Evolutionary conservation across 78 protist genomes (phyloP).

Genomic region (Planoprotostelium fungivorum): DNA sequence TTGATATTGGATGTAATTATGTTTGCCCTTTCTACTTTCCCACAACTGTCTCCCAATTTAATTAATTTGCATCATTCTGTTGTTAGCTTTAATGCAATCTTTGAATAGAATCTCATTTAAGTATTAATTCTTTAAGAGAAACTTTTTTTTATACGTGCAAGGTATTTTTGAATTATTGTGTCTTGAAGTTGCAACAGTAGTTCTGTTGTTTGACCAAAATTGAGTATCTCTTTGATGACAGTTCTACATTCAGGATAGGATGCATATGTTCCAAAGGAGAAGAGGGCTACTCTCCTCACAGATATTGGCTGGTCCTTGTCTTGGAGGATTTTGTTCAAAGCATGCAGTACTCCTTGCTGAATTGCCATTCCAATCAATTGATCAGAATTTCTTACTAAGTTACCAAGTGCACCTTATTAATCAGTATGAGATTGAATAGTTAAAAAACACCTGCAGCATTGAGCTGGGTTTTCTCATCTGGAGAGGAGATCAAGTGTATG

Average conservation of each 20-base stretch:
- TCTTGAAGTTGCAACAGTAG: neutral
- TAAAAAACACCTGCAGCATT: slow-evolving; percentile 72
- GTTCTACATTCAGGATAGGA: slow-evolving; percentile 7
- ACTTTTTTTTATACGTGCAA: neutral
- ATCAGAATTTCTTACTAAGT: slow-evolving; percentile 67
- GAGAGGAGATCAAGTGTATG: neutral
- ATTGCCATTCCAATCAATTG: neutral
- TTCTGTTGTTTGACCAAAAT: neutral
- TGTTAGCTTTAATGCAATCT: no score
- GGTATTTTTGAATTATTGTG: neutral
- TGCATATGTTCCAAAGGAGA: slow-evolving; percentile 28
- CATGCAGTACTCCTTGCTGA: slow-evolving; percentile 17
- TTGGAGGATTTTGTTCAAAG: neutral
- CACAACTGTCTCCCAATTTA: no score
- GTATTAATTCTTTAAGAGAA: no score
- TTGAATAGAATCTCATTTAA: no score
- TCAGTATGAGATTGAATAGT: no score
- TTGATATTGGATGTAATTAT: no score
- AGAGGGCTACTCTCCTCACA: slow-evolving; percentile 25
- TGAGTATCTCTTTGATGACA: neutral
- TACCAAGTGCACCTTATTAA: slow-evolving; percentile 68
- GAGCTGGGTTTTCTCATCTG: slow-evolving; percentile 72
- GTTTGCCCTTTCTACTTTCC: no score
- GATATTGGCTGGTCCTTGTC: neutral
- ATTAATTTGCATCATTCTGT: no score